phyloP scores from a whole-genome alignment of 2,329 filamentous ascomycete genomes.

The Sclerotinia subarctica region DNA sequence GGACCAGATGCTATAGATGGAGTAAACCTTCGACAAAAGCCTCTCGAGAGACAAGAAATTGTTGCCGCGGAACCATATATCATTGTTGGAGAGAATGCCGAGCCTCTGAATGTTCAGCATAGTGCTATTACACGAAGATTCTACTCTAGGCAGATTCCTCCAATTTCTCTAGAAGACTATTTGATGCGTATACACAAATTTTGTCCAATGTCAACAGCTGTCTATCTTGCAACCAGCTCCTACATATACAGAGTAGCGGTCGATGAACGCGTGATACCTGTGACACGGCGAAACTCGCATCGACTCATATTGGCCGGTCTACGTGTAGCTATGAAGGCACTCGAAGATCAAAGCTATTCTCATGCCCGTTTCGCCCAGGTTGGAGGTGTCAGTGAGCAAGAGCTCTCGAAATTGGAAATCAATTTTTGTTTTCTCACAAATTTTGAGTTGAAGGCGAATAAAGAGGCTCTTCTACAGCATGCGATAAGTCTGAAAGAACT shows the following conservation, averaged over 20 bases:
- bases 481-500: constrained; percentile 43
- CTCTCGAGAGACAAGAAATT: constrained; percentile 29
- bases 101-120: constrained; percentile 74
- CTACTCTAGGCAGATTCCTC: constrained; percentile 82
- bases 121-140: constrained; percentile 88
- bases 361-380: constrained; percentile 82
- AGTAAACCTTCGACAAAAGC: constrained; percentile 47
- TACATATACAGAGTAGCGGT: constrained; percentile 85
- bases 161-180: constrained; percentile 80
- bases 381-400: constrained; percentile 77
- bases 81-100: constrained; percentile 64
- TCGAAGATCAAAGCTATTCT: constrained; percentile 89
- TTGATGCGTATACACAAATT: constrained; percentile 81
- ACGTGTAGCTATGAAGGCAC: constrained; percentile 85
- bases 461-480: constrained; percentile 52
- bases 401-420: constrained; percentile 83
- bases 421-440: constrained; percentile 84
- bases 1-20: constrained; percentile 50
- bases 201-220: constrained; percentile 89
- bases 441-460: constrained; percentile 70
- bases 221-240: constrained; percentile 83
- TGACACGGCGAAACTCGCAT: constrained; percentile 82
- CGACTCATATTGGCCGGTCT: constrained; percentile 80
- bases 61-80: constrained; percentile 48
- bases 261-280: constrained; percentile 71